phyloP scores from a whole-genome alignment of 1,284 basidiomycete species.

The Ustilago trichophora region DNA sequence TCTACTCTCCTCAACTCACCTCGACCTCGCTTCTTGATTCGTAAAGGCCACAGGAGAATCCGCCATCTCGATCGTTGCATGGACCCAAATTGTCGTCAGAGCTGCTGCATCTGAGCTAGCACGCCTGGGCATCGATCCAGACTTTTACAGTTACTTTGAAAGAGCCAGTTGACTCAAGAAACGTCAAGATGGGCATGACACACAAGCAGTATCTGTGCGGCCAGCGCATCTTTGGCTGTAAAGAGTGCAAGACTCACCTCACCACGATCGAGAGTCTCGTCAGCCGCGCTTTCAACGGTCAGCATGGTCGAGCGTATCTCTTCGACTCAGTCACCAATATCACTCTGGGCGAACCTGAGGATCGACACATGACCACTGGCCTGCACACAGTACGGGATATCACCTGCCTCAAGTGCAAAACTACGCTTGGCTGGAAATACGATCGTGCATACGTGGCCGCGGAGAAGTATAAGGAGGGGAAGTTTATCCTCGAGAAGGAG shows the following conservation, averaged over 20 bases:
- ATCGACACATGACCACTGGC: slow-evolving; percentile 95
- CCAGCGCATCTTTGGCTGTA: slow-evolving; percentile 85
- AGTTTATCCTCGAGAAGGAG: slow-evolving; percentile 89
- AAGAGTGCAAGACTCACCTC: slow-evolving; percentile 88
- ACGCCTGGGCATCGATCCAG: no score
- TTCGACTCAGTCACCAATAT: slow-evolving; percentile 92
- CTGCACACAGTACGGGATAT: slow-evolving; percentile 95
- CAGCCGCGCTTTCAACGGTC: slow-evolving; percentile 76
- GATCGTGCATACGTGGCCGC: slow-evolving; percentile 86
- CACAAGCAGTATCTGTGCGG: slow-evolving; percentile 88
- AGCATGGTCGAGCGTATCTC: slow-evolving; percentile 92
- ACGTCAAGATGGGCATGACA: slow-evolving; percentile 79
- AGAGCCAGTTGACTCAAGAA: no score
- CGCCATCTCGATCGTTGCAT: no score
- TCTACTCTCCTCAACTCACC: no score
- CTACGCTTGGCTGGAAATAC: slow-evolving; percentile 95
- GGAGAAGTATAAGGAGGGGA: slow-evolving; percentile 98
- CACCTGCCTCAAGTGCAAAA: slow-evolving; percentile 86
- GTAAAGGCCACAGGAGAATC: no score
- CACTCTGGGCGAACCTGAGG: slow-evolving; percentile 83
- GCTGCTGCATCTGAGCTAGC: no score
- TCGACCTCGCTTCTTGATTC: no score
- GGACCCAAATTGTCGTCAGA: no score
- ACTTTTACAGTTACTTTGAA: no score
- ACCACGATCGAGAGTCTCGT: slow-evolving; percentile 91